Evolutionary conservation across 768 basidiomycete genomes (phyloP), one percentile per base, ranked within the genome.

Genomic region (Suillus luteus): DNA sequence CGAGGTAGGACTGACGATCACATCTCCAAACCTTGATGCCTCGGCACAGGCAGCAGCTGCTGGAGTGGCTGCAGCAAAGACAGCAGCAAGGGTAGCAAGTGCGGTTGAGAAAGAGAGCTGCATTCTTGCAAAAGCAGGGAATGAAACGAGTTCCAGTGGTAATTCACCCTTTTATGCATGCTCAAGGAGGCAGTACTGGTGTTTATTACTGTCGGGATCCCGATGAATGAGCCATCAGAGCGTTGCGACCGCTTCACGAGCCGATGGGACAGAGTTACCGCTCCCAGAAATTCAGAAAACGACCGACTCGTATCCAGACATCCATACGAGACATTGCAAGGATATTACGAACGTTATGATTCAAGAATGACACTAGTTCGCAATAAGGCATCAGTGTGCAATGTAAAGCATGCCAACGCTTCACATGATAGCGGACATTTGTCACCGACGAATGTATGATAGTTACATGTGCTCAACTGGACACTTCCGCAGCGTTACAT

Each of bases 41-140:
- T 71, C n/a, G 2, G 73, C 0, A 59, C 73, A 74, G 9, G 4
- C 59, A 22, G 75, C 71, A 40, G 68, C 52, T 3, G 62, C 67
- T 2, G 71, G 75, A 6, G 62, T 59, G 0, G 67, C 73, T 9
- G 62, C 51, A 7, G 67, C 70, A 5, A 75, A 33, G 44, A 65
- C 54, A 51, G 65, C 60, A 31, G 49, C 57, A 44, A 59, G 65
- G 12, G 60, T 59, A 37, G 71, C 12, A 31, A 70, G 31, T 17
- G 61, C 58, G 17, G 59, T 46, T 58, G 57, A 41, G 31, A 73
- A 49, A 40, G 58, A 54, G 44, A 71, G 44, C 59, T 62, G 60
- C 74, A 74, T 75, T 33, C 33, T 55, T 48, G 12, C n/a, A 12
- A 27, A 37, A 51, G 10, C 3, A 33, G 14, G 19, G 8, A 11